phyloP scores from a whole-genome alignment of 805 yeast genomes.

The Lachancea meyersii region DNA sequence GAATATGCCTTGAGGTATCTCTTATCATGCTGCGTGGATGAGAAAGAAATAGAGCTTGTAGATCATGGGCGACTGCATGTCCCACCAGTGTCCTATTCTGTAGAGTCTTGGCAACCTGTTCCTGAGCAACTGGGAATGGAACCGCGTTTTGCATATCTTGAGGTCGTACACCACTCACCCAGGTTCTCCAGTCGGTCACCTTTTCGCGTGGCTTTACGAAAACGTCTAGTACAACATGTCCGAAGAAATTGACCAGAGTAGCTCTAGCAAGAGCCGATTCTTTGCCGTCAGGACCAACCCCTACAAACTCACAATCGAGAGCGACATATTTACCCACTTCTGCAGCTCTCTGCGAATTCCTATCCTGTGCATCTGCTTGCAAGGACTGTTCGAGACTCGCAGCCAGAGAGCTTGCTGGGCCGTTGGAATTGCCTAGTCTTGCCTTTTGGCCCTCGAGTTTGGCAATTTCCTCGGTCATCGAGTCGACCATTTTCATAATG shows the following conservation, averaged over 20 bases:
- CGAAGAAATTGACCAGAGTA: conserved; percentile 78
- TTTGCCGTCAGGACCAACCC: conserved; percentile 69
- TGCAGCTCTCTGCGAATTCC: conserved; percentile 26
- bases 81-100: conserved; percentile 64
- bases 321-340: conserved; percentile 70
- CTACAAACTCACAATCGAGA: conserved; percentile 92
- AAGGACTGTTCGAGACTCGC: conserved; percentile 1
- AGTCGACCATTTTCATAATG: conserved; percentile 29
- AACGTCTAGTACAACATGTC: conserved; percentile 61
- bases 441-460: conserved; percentile 16
- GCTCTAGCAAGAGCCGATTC: conserved; percentile 78
- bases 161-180: conserved; percentile 84
- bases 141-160: conserved; percentile 62
- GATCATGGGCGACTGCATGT: conserved; percentile 77
- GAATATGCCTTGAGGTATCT: conserved; percentile 64
- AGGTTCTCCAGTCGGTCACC: conserved; percentile 88
- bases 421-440: conserved; percentile 2
- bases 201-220: conserved; percentile 69
- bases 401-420: conserved; percentile 12
- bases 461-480: conserved; percentile 28
- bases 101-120: conserved; percentile 45
- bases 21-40: conserved; percentile 61
- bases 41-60: conserved; percentile 57
- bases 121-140: conserved; percentile 60
- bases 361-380: conserved; percentile 1